Conservation (phyloP, 192 early-diverging fungal species). For the Linnemannia hyalina region DNA sequence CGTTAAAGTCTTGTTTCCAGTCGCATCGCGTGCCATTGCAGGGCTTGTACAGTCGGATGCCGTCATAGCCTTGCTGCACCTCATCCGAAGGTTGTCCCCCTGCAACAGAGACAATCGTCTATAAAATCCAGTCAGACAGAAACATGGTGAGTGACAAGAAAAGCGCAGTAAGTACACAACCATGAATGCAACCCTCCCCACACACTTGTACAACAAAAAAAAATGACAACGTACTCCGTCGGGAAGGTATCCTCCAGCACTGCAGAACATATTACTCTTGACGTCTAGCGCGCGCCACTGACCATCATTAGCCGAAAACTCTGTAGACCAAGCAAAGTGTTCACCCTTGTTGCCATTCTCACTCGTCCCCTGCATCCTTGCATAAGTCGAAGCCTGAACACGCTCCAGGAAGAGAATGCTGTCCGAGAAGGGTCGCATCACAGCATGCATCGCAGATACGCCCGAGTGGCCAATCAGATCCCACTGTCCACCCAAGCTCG, state of each 20-base stretch:
- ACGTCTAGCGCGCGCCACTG: constrained; percentile 39
- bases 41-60: constrained; percentile 59
- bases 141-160: not conserved
- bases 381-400: constrained; percentile 38
- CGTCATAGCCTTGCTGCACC: constrained; percentile 49
- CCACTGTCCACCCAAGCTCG: constrained; percentile 53
- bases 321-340: constrained; percentile 50
- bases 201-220: not conserved
- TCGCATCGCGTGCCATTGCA: constrained; percentile 58
- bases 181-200: no score
- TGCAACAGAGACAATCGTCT: constrained; percentile 41
- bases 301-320: constrained; percentile 39
- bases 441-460: constrained; percentile 53
- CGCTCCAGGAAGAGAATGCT: constrained; percentile 50
- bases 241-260: constrained; percentile 53
- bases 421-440: constrained; percentile 42
- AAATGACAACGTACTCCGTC: constrained; percentile 32
- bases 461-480: constrained; percentile 56
- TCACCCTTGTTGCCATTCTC: constrained; percentile 29
- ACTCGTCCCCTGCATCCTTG: constrained; percentile 26
- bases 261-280: constrained; percentile 53
- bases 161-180: not conserved
- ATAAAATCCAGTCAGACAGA: not conserved
- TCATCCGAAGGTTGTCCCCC: constrained; percentile 40
- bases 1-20: constrained; percentile 58